These are phyloP conservation scores for Xylaria nigripes DNA, from an alignment of 495 filamentous ascomycete species.

Conservation along the genomic window DNA sequence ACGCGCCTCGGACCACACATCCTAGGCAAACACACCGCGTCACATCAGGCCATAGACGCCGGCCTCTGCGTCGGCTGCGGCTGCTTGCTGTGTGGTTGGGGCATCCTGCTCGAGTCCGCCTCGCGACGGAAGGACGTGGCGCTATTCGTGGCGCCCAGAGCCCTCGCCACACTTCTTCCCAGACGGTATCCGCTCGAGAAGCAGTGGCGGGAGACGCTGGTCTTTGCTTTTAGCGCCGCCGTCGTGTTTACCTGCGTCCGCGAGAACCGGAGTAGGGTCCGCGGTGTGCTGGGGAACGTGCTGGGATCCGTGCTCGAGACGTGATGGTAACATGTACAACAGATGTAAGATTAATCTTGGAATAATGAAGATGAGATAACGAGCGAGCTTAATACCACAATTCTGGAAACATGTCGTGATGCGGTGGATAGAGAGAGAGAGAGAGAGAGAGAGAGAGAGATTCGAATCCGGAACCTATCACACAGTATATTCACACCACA, in stretches of 20 bases:
- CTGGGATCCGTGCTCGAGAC: constrained; percentile 46
- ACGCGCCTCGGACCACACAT: constrained; percentile 70
- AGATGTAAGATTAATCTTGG: too few relatives aligned
- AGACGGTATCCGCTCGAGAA: constrained; percentile 59
- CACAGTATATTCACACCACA: too few relatives aligned
- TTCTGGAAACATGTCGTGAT: too few relatives aligned
- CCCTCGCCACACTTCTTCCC: constrained; percentile 68
- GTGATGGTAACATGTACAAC: too few relatives aligned
- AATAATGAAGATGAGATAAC: too few relatives aligned
- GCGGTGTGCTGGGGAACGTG: constrained; percentile 67
- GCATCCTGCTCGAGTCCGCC: constrained; percentile 64
- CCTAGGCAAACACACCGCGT: constrained; percentile 40
- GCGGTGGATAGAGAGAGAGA: too few relatives aligned
- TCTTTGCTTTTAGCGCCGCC: constrained; percentile 67
- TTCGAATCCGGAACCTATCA: too few relatives aligned
- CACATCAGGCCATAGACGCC: constrained; percentile 39
- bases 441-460: too few relatives aligned
- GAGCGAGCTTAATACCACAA: too few relatives aligned
- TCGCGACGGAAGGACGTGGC: constrained; percentile 68
- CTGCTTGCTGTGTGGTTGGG: constrained; percentile 78
- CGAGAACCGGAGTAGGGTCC: constrained; percentile 57
- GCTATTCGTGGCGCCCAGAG: constrained; percentile 79
- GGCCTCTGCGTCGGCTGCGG: constrained; percentile 69
- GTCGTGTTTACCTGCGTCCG: constrained; percentile 64
- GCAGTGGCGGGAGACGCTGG: constrained; percentile 66